These are phyloP conservation scores for Vitis rotundifolia DNA, from an alignment of 164 flowering plant genomes.

Conservation along the genomic window DNA sequence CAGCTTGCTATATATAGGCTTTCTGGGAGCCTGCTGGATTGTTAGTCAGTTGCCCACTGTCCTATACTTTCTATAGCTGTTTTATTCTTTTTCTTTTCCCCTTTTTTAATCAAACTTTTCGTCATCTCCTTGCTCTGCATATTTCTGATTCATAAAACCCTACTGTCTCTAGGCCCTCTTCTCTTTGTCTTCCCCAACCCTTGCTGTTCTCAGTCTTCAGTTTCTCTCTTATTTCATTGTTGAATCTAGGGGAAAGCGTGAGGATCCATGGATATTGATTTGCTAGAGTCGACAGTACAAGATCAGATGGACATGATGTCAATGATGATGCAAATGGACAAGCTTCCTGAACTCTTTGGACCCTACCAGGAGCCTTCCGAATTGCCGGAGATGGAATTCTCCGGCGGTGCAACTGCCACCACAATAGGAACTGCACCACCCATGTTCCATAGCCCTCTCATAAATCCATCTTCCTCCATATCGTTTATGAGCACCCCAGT, in stretches of 20 bases:
- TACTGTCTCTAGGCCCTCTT: background rate
- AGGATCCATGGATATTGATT: slow-evolving; percentile 29
- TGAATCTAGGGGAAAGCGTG: background rate
- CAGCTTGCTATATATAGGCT: slow-evolving; percentile 29
- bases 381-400: slow-evolving; percentile 25
- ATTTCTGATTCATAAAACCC: slow-evolving; percentile 1
- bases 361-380: slow-evolving; percentile 17
- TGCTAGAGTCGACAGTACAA: slow-evolving; percentile 30
- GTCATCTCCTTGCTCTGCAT: too few relatives aligned
- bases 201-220: background rate
- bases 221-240: slow-evolving; percentile 2
- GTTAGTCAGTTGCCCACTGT: slow-evolving; percentile 4
- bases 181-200: slow-evolving; percentile 5
- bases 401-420: slow-evolving; percentile 12
- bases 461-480: slow-evolving; percentile 15
- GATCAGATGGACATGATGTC: slow-evolving; percentile 61
- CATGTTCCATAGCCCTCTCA: slow-evolving; percentile 16
- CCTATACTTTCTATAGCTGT: slow-evolving; percentile 5
- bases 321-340: slow-evolving; percentile 62
- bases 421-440: slow-evolving; percentile 4
- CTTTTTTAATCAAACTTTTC: too few relatives aligned
- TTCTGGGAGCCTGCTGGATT: slow-evolving; percentile 4
- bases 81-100: background rate
- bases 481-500: slow-evolving; percentile 17
- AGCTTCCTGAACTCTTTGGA: slow-evolving; percentile 43